A percentile compares a stretch with the other conserved stretches of the same genome.
phyloP scores from a whole-genome alignment of 2,329 filamentous ascomycete species.

The Microdochium trichocladiopsis region DNA sequence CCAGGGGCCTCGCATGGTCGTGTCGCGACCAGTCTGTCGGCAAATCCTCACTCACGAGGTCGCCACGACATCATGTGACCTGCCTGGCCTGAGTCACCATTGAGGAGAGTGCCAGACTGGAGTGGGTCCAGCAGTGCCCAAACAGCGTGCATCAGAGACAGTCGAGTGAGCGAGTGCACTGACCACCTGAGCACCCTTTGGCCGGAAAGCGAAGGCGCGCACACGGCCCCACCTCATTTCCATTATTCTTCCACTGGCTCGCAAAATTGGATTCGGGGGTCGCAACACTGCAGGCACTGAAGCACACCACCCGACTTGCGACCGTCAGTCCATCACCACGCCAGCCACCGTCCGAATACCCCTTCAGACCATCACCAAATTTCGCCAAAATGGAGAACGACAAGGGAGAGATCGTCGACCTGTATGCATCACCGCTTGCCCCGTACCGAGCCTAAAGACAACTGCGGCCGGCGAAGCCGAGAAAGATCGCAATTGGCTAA shows the following conservation, averaged over 20 bases:
- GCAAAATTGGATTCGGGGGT: neutral
- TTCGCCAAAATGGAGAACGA: slow-evolving; percentile 95
- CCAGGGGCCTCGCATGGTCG: neutral
- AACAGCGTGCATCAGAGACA: too few species aligned
- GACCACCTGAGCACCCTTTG: neutral
- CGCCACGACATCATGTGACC: slow-evolving; percentile 1
- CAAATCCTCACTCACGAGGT: neutral
- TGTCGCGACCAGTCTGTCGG: too few species aligned
- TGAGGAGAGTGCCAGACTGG: too few species aligned
- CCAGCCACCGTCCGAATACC: slow-evolving; percentile 19
- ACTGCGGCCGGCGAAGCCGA: slow-evolving; percentile 1
- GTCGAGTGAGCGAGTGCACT: neutral
- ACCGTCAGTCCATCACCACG: slow-evolving; percentile 11
- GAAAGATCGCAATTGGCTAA: slow-evolving; percentile 15
- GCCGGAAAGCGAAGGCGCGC: neutral
- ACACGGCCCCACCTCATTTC: neutral
- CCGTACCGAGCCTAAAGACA: neutral
- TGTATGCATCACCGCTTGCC: slow-evolving; percentile 48
- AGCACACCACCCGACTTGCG: neutral
- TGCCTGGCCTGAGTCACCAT: too few species aligned
- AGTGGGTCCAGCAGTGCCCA: too few species aligned
- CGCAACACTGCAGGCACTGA: neutral
- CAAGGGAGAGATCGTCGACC: slow-evolving; percentile 98
- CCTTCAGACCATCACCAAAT: slow-evolving; percentile 22
- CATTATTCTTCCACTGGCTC: neutral